phyloP scores from a whole-genome alignment of 129 eudicot genomes.

The Sambucus nigra region DNA sequence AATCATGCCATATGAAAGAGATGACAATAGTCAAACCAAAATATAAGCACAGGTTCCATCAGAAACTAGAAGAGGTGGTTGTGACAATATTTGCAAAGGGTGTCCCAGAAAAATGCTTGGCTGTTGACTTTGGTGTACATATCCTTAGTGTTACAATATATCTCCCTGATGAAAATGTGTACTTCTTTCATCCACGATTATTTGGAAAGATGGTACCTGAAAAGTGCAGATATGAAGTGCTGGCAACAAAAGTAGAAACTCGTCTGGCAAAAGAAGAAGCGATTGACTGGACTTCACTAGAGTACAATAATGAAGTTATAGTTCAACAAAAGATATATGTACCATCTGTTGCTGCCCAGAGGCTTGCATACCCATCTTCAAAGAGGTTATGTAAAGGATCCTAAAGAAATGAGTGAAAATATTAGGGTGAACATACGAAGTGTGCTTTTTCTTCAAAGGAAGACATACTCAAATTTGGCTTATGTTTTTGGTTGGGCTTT shows the following conservation, averaged over 20 bases:
- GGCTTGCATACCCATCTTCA: no score
- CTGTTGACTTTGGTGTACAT: constrained; percentile 55
- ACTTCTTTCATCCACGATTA: constrained; percentile 38
- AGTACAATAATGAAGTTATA: constrained; percentile 35
- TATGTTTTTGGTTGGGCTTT: no score
- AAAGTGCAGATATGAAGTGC: constrained; percentile 57
- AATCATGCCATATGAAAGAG: no score
- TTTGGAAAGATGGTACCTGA: constrained; percentile 70
- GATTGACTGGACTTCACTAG: constrained; percentile 79
- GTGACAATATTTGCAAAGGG: constrained; percentile 58
- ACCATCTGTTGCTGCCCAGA: no score
- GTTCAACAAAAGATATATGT: constrained; percentile 40
- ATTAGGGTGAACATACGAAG: no score
- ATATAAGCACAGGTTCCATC: constrained; percentile 67
- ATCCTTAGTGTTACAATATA: constrained; percentile 55
- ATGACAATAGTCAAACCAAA: no score
- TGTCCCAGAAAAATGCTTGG: constrained; percentile 35
- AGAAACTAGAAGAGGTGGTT: constrained; percentile 63
- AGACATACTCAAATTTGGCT: no score
- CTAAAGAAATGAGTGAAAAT: no score
- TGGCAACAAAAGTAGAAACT: constrained; percentile 84
- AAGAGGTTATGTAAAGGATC: no score
- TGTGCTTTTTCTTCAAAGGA: no score
- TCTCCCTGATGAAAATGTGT: constrained; percentile 42
- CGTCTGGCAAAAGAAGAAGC: constrained; percentile 84